Evolutionary conservation across 2,329 filamentous ascomycete species (phyloP).

Genomic region (Alternaria brassicae): DNA sequence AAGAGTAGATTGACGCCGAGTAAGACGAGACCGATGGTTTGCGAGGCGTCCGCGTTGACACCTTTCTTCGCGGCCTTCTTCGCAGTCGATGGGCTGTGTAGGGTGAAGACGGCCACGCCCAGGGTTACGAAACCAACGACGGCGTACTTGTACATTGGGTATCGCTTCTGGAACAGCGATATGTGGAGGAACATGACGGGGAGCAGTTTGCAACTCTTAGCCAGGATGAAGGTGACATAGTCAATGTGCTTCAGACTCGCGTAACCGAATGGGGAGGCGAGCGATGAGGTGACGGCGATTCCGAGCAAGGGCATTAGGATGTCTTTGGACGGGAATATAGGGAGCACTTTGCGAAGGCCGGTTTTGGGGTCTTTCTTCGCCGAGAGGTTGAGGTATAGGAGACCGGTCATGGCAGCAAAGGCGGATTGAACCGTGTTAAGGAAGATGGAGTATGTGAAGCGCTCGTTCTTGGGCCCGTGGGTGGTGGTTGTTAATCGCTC

Average conservation of each 20-base stretch:
- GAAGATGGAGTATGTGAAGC: slow-evolving; percentile 93
- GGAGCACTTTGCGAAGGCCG: slow-evolving; percentile 43
- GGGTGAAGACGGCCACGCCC: slow-evolving; percentile 92
- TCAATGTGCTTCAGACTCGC: slow-evolving; percentile 91
- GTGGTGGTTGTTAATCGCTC: slow-evolving; percentile 95
- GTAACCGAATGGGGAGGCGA: slow-evolving; percentile 95
- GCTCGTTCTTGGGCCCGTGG: slow-evolving; percentile 69
- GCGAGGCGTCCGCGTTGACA: slow-evolving; percentile 68
- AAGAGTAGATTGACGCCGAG: slow-evolving; percentile 90
- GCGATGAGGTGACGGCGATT: slow-evolving; percentile 84
- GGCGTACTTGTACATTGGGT: slow-evolving; percentile 95
- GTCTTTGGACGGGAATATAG: slow-evolving; percentile 76
- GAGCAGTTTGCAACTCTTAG: slow-evolving; percentile 98
- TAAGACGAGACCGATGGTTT: slow-evolving; percentile 80
- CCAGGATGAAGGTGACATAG: slow-evolving; percentile 96
- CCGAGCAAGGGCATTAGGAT: slow-evolving; percentile 82
- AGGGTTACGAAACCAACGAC: slow-evolving; percentile 90
- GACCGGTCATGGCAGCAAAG: slow-evolving; percentile 84
- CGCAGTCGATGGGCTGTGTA: slow-evolving; percentile 68
- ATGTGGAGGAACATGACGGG: slow-evolving; percentile 98
- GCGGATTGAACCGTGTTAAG: slow-evolving; percentile 94
- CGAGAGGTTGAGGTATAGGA: slow-evolving; percentile 74
- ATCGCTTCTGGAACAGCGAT: slow-evolving; percentile 85
- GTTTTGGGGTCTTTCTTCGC: slow-evolving; percentile 60
- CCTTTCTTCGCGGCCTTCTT: slow-evolving; percentile 49